Conservation (phyloP, 2,329 filamentous ascomycete species). For the Cercospora canescens region DNA sequence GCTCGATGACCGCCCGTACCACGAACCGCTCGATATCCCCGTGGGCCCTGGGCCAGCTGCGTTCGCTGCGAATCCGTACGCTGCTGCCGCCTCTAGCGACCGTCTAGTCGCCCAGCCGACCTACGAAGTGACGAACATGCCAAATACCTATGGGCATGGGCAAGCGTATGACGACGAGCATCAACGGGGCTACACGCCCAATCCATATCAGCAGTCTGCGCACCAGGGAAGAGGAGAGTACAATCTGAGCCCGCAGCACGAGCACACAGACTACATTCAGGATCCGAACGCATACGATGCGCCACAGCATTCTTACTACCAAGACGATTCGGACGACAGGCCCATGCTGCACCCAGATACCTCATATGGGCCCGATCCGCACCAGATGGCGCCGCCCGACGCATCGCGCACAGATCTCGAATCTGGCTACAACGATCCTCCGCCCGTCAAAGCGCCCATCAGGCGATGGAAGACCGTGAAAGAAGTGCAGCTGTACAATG, state of each 20-base stretch:
- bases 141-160: conserved; percentile 63
- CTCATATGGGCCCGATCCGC: conserved; percentile 62
- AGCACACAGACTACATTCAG: conserved; percentile 78
- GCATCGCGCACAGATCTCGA: conserved; percentile 42
- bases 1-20: conserved; percentile 75
- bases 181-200: conserved; percentile 44
- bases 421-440: conserved; percentile 42
- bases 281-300: conserved; percentile 48
- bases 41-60: conserved; percentile 55
- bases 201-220: conserved; percentile 41
- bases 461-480: conserved; percentile 98
- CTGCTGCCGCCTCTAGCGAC: conserved; percentile 60
- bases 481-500: conserved; percentile 90
- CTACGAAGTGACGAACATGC: conserved; percentile 70
- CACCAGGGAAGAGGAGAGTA: conserved; percentile 54
- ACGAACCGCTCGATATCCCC: conserved; percentile 67
- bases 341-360: conserved; percentile 73
- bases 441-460: conserved; percentile 61
- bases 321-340: conserved; percentile 66
- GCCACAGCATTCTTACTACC: conserved; percentile 55
- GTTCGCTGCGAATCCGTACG: conserved; percentile 27
- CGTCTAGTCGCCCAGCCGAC: conserved; percentile 80
- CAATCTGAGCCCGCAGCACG: conserved; percentile 72
- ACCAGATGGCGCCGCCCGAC: conserved; percentile 39
- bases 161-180: conserved; percentile 59